Evolutionary conservation across 2,329 filamentous ascomycete genomes (phyloP), one percentile per base, ranked within the genome.

Genomic region (Botrytis aclada): DNA sequence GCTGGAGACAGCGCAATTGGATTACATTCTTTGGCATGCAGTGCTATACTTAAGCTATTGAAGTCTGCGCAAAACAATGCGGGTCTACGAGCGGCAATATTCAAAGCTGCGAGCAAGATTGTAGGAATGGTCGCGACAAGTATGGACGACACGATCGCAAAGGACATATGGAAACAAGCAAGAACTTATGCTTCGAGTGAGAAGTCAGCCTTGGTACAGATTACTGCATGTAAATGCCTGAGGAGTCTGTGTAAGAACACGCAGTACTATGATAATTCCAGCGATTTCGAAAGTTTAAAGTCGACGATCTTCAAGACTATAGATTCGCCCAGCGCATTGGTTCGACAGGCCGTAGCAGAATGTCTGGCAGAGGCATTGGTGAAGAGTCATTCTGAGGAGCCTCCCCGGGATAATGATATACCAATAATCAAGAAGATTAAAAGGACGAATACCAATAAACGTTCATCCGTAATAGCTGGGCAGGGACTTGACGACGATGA

Each of bases 1-100:
- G 95, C 95, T 3, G 96, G 96, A 71, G 96, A 98, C 82, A 98
- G 95, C 82, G 94, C 93, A 66, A 93, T 97, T 81, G 91, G 92
- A 75, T 85, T 97, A 74, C 93, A 96, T 74, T 90, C 91, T 72
- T 83, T 97, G 74, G 89, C 91, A 25, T 93, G 90, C 77, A 87
- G 89, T 18, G 88, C 90, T 8, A 83, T 97, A 69, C 79, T 97
- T 72, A 97, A 95, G 82, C 85, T 95, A 0, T 83, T 97, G 75
- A 98, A 98, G 82, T 84, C 88, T 18, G 90, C 94, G 0, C 90
- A 91, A 73, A 93, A 86, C 78, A 91, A 98, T 84, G 91, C 94
- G 0, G 96, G 95, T 0, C 84, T 97, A 72, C 90, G 95, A 74
- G 93, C 92, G 25, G 90, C 93, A 29, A 86, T 94, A 34, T 93